Conservation (phyloP, 305 asterid species). For the Fraxinus angustifolia region DNA sequence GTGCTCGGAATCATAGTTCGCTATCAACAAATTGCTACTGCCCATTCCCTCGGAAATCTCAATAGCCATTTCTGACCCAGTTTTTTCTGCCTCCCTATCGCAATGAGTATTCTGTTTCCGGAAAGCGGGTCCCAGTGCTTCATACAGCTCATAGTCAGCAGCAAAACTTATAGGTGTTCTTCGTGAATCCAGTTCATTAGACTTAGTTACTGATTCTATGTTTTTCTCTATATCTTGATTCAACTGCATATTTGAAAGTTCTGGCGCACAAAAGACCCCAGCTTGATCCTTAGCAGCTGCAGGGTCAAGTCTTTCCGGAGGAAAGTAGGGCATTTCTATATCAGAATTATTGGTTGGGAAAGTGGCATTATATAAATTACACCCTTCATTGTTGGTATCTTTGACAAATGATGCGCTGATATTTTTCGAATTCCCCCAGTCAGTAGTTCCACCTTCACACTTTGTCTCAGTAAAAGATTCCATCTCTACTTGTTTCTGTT, state of each 20-base stretch:
- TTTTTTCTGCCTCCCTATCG: constrained; percentile 42
- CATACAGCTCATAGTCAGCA: constrained; percentile 81
- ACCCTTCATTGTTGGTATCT: constrained; percentile 31
- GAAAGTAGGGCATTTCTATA: constrained; percentile 27
- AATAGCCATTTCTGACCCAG: constrained; percentile 45
- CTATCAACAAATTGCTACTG: constrained; percentile 52
- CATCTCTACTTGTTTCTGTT: constrained; percentile 37
- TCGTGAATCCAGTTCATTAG: constrained; percentile 28
- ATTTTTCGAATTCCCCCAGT: constrained; percentile 30
- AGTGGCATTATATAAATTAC: constrained; percentile 28
- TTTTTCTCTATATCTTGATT: constrained; percentile 34
- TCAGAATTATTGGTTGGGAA: constrained; percentile 31
- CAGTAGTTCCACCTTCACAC: constrained; percentile 35
- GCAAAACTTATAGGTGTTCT: constrained; percentile 54
- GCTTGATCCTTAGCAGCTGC: constrained; percentile 31
- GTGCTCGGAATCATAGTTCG: constrained; percentile 50
- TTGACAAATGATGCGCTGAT: constrained; percentile 19
- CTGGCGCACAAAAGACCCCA: constrained; percentile 21
- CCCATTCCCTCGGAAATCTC: constrained; percentile 61
- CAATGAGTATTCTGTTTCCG: constrained; percentile 37
- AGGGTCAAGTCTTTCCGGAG: constrained; percentile 33
- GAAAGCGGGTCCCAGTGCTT: constrained; percentile 76
- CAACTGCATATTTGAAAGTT: constrained; percentile 30
- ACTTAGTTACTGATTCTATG: constrained; percentile 26
- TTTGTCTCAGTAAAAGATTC: constrained; percentile 28